A percentile compares a stretch with the other conserved stretches of the same genome.
Evolutionary conservation across 2,329 filamentous ascomycete genomes (phyloP).

Genomic region (Claviceps quebecensis): DNA sequence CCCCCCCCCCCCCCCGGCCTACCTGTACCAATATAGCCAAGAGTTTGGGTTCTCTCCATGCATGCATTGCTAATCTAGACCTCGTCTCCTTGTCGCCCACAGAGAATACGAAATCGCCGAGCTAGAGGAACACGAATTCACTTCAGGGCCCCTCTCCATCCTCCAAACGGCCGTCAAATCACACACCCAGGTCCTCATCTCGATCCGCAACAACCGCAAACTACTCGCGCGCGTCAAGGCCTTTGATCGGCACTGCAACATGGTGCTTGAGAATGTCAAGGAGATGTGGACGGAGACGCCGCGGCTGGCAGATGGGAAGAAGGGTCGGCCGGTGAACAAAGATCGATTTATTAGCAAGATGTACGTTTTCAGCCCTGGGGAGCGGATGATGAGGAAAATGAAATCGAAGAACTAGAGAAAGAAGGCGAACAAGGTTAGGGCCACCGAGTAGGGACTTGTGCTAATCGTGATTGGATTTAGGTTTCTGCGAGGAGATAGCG

Average conservation of each 20-base stretch:
- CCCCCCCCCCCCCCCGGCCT: neutral
- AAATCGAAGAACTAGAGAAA: neutral
- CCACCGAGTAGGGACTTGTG: no score
- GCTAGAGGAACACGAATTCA: slow-evolving; percentile 44
- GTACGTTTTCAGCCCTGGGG: slow-evolving; percentile 27
- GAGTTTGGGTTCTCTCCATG: no score
- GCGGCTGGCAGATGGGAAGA: slow-evolving; percentile 67
- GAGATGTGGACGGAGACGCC: slow-evolving; percentile 99
- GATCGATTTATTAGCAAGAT: slow-evolving; percentile 97
- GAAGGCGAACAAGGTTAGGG: neutral
- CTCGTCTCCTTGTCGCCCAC: neutral
- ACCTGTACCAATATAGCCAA: neutral
- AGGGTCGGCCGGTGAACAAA: slow-evolving; percentile 87
- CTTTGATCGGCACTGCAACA: slow-evolving; percentile 98
- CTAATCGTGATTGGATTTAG: slow-evolving; percentile 26
- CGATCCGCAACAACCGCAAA: slow-evolving; percentile 96
- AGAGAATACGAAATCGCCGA: slow-evolving; percentile 87
- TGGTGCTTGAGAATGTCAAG: slow-evolving; percentile 86
- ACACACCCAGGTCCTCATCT: slow-evolving; percentile 92
- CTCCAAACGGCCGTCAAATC: slow-evolving; percentile 92
- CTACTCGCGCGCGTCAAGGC: slow-evolving; percentile 94
- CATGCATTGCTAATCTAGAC: no score
- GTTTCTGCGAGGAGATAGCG: slow-evolving; percentile 77
- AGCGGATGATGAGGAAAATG: neutral
- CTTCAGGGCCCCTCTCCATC: slow-evolving; percentile 55